A percentile compares a stretch with the other conserved stretches of the same genome.
These are phyloP conservation scores for Baorangia bicolor DNA, from an alignment of 768 basidiomycete species.

Conservation along the genomic window DNA sequence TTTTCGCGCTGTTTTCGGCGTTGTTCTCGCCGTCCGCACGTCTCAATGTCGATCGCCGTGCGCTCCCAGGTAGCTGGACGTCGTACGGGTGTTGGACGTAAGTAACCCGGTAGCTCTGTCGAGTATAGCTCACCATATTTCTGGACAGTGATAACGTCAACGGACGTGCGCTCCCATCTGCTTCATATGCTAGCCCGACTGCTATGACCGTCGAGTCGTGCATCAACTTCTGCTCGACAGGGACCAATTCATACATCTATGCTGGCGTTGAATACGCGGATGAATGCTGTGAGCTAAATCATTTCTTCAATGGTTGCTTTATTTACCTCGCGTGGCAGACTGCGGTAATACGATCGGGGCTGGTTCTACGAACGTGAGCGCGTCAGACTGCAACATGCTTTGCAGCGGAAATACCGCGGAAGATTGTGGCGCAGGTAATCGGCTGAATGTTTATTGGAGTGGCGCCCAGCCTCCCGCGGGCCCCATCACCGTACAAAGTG, in stretches of 20 bases:
- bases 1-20: neutral
- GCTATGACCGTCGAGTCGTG: slow-evolving; percentile 64
- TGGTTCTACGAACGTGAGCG: slow-evolving; percentile 43
- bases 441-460: slow-evolving; percentile 64
- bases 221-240: slow-evolving; percentile 42
- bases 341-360: slow-evolving; percentile 58
- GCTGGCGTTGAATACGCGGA: slow-evolving; percentile 70
- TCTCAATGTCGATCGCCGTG: slow-evolving; percentile 12
- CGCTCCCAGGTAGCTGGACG: slow-evolving; percentile 55
- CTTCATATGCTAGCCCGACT: slow-evolving; percentile 42
- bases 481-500: slow-evolving; percentile 50
- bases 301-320: neutral
- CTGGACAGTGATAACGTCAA: slow-evolving; percentile 50
- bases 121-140: slow-evolving; percentile 14
- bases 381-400: slow-evolving; percentile 56
- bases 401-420: slow-evolving; percentile 61
- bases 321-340: slow-evolving; percentile 38
- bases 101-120: slow-evolving; percentile 10
- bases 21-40: neutral
- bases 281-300: slow-evolving; percentile 55
- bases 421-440: slow-evolving; percentile 58
- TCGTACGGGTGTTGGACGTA: slow-evolving; percentile 64
- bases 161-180: slow-evolving; percentile 56
- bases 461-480: slow-evolving; percentile 54
- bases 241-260: slow-evolving; percentile 45